Conservation (phyloP, 148 eudicot genomes). For the Silene conica region DNA sequence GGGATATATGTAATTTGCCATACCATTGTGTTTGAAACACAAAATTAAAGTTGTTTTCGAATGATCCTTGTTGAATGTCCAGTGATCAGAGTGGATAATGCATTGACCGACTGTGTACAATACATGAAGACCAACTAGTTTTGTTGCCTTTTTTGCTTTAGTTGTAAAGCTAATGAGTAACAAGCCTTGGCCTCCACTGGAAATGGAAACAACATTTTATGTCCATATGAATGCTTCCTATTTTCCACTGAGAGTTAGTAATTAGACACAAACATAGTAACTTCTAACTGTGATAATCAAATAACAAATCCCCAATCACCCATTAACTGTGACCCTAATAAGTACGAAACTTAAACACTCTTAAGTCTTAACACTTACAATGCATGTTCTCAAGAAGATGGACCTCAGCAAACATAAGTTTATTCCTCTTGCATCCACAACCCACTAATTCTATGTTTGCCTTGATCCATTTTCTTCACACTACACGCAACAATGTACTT, state of each 20-base stretch:
- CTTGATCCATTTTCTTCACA: conserved; percentile 8
- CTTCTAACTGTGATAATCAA: not conserved
- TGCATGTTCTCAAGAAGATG: not conserved
- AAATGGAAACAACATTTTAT: not conserved
- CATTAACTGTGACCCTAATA: not conserved
- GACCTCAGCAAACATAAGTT: not conserved
- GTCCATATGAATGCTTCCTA: not conserved
- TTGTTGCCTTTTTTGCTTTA: too few relatives aligned
- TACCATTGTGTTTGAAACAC: not conserved
- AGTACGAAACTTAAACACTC: not conserved
- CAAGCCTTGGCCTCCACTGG: too few relatives aligned
- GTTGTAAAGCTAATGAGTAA: too few relatives aligned
- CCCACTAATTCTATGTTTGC: not conserved
- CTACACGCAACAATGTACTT: not conserved
- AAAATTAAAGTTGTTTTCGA: too few relatives aligned
- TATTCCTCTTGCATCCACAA: not conserved
- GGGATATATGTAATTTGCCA: not conserved
- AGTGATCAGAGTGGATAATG: too few relatives aligned
- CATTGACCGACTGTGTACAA: too few relatives aligned
- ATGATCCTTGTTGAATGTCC: too few relatives aligned
- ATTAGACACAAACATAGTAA: not conserved
- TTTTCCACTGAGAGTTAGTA: not conserved
- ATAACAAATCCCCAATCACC: not conserved
- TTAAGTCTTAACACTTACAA: not conserved
- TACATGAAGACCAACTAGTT: too few relatives aligned